Base-by-base conservation (phyloP, 371 early-diverging fungal genomes). In the Zopfochytrium polystomum region DNA sequence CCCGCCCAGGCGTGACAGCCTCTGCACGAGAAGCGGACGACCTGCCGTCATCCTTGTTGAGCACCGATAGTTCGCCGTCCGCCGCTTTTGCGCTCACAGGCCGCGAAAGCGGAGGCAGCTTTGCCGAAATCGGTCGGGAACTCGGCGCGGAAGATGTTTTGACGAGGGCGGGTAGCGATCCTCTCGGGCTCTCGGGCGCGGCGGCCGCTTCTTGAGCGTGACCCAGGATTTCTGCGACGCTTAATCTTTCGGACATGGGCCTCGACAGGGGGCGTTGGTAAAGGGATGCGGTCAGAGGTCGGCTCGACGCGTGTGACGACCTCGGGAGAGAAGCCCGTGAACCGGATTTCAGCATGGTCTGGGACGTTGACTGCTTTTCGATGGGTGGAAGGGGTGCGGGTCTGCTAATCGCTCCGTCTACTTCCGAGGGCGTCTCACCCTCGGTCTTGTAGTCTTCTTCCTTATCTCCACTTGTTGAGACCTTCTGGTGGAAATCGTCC, bases 111-210 rank as follows among this genome's bases (percentile, higher is more conserved):
- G 48, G 13, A 7, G 18, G 11, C 23, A 18, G 18, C 13, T 7
- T 13, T 48, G 48, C 48, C 23, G 48, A 48, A 7, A 48, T 25
- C n/a, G 63, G 63, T n/a, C 63, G 31, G 4, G 63, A 63, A 35
- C 56, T 47, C 5, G 63, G 63, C 31, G 57, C 42, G 7, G 63
- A 63, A 5, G 38, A 6, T 29, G 63, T 56, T 35, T 56, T 63
- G 1, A 56, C 63, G 23, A 63, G 34, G 7, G 49, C 57, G 11
- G 63, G 63, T 5, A 63, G 57, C 1, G 63, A 63, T 20, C 18
- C 38, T 4, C 50, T 5, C 9, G 31, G 33, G 18, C 49, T 55
- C 18, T 42, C 23, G 1, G 20, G 11, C 7, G 25, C n/a, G 5
- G 29, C 6, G 26, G 15, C 33, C 1, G 42, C 22, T 7, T 34